phyloP scores from a whole-genome alignment of 2,329 filamentous ascomycete genomes.

The Nothopassalora personata region DNA sequence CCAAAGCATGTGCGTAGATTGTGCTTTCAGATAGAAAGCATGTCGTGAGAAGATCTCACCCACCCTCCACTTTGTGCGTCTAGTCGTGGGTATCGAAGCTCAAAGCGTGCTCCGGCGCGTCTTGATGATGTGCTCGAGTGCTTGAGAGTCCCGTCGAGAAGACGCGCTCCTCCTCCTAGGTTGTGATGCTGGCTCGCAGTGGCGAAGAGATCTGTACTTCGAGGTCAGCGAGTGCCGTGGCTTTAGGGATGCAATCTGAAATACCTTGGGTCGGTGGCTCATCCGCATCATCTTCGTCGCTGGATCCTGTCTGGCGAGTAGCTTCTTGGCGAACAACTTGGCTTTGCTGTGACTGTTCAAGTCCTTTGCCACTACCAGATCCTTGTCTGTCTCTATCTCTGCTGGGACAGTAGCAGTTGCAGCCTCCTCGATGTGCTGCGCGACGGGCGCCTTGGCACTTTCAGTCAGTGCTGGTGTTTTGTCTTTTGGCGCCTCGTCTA shows the following conservation, averaged over 20 bases:
- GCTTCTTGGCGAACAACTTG: slow-evolving; percentile 18
- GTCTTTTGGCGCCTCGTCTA: slow-evolving; percentile 68
- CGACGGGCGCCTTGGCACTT: slow-evolving; percentile 53
- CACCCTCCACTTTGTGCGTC: not conserved
- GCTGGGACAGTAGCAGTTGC: slow-evolving; percentile 28
- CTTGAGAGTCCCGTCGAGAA: not conserved
- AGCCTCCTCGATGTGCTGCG: slow-evolving; percentile 31
- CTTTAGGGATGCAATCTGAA: not conserved
- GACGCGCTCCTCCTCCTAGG: slow-evolving; percentile 2
- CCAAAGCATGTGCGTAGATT: slow-evolving; percentile 2
- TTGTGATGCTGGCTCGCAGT: slow-evolving; percentile 22
- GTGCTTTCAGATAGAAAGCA: not conserved
- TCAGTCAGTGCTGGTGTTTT: slow-evolving; percentile 40
- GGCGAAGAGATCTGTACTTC: slow-evolving; percentile 23
- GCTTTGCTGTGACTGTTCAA: slow-evolving; percentile 6
- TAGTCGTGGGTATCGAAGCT: not conserved
- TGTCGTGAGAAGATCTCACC: not conserved
- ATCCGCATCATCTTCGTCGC: slow-evolving; percentile 18
- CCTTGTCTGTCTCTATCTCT: slow-evolving; percentile 16
- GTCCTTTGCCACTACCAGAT: slow-evolving; percentile 7
- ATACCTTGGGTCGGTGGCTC: slow-evolving; percentile 25
- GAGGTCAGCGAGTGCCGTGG: slow-evolving; percentile 7
- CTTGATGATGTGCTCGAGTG: not conserved
- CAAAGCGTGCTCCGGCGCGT: not conserved
- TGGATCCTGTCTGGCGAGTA: slow-evolving; percentile 16